A percentile compares a stretch with the other conserved stretches of the same genome.
These are phyloP conservation scores for Amniculicola lignicola DNA, from an alignment of 495 filamentous ascomycete genomes.

Conservation along the genomic window DNA sequence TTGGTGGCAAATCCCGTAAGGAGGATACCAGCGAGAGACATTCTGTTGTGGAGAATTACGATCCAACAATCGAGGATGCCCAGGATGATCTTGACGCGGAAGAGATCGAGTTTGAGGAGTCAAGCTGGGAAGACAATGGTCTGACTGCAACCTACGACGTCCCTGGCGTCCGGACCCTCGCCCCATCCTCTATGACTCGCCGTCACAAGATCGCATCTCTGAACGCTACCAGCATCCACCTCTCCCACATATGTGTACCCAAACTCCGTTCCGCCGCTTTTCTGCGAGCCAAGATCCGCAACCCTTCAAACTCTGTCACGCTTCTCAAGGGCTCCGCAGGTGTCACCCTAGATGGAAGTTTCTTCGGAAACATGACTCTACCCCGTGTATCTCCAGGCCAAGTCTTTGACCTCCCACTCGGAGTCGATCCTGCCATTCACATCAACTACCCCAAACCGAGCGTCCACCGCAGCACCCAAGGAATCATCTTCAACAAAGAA, in stretches of 20 bases:
- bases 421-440: slow-evolving; percentile 61
- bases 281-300: slow-evolving; percentile 61
- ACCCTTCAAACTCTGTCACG: slow-evolving; percentile 52
- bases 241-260: slow-evolving; percentile 58
- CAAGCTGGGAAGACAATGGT: slow-evolving; percentile 42
- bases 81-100: neutral
- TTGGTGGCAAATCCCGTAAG: slow-evolving; percentile 1
- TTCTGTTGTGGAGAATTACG: neutral
- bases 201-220: slow-evolving; percentile 37
- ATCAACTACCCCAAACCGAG: slow-evolving; percentile 62
- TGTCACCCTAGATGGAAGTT: slow-evolving; percentile 65
- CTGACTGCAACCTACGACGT: slow-evolving; percentile 64
- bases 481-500: slow-evolving; percentile 55
- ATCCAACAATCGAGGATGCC: slow-evolving; percentile 12
- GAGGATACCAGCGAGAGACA: neutral
- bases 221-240: slow-evolving; percentile 41
- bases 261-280: slow-evolving; percentile 66
- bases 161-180: slow-evolving; percentile 51
- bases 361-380: slow-evolving; percentile 60
- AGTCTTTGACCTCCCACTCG: slow-evolving; percentile 58
- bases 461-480: slow-evolving; percentile 52
- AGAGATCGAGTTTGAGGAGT: slow-evolving; percentile 28
- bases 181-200: slow-evolving; percentile 47
- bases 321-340: slow-evolving; percentile 60
- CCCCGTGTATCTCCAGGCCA: slow-evolving; percentile 61